Percentiles rank a stretch among this genome's conserved stretches.
phyloP scores from a whole-genome alignment of 2,329 filamentous ascomycete genomes.

The Colletotrichum sp. region DNA sequence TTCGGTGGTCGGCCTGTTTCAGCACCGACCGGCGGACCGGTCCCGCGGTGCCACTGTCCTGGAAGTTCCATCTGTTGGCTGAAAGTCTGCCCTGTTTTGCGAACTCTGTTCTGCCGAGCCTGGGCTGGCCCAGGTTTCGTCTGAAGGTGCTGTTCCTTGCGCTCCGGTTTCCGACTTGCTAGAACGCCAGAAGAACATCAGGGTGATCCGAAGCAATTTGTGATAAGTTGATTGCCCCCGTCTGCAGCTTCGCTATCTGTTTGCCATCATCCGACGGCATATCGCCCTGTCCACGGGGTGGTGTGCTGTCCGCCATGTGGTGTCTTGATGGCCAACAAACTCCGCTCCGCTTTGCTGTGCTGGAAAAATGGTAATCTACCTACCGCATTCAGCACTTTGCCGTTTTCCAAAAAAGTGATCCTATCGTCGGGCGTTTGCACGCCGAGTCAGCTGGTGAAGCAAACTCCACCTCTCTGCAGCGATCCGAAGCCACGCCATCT shows the following conservation, averaged over 20 bases:
- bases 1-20: constrained; percentile 12
- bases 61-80: neutral
- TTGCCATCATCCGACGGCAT: constrained; percentile 7
- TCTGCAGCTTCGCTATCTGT: neutral
- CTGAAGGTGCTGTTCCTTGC: neutral
- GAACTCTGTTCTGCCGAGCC: neutral
- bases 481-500: neutral
- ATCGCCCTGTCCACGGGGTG: neutral
- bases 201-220: neutral
- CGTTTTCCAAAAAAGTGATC: neutral
- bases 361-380: neutral
- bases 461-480: neutral
- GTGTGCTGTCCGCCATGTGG: neutral
- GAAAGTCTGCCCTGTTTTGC: constrained; percentile 1
- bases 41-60: constrained; percentile 10
- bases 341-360: neutral
- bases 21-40: constrained; percentile 10
- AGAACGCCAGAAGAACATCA: neutral
- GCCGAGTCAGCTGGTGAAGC: neutral
- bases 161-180: neutral
- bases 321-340: neutral
- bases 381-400: neutral
- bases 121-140: constrained; percentile 4
- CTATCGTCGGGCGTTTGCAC: neutral
- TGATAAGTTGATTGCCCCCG: neutral